A percentile compares a stretch with the other conserved stretches of the same genome.
phyloP scores from a whole-genome alignment of 1,284 basidiomycete genomes.

The Sporisorium reilianum region DNA sequence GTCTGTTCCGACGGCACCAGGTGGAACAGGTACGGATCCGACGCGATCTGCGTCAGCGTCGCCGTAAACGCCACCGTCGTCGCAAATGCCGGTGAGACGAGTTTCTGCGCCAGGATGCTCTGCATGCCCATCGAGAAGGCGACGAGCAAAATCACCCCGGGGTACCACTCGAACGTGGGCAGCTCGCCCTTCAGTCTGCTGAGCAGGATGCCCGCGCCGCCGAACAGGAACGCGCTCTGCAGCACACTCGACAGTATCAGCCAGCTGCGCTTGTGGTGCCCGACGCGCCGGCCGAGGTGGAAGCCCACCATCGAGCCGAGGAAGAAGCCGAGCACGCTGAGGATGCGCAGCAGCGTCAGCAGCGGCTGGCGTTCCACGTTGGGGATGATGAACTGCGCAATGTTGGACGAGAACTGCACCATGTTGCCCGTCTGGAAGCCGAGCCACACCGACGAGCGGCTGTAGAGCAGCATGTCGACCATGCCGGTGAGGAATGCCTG shows the following conservation, averaged over 20 bases:
- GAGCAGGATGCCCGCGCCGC: slow-evolving; percentile 55
- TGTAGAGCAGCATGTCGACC: slow-evolving; percentile 59
- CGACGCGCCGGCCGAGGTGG: slow-evolving; percentile 34
- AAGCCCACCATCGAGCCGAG: slow-evolving; percentile 51
- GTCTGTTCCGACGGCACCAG: slow-evolving; percentile 47
- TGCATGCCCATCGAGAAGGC: slow-evolving; percentile 62
- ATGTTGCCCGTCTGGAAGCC: slow-evolving; percentile 64
- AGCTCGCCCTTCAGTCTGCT: slow-evolving; percentile 47
- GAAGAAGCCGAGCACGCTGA: slow-evolving; percentile 56
- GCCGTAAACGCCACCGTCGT: slow-evolving; percentile 64
- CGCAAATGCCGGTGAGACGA: slow-evolving; percentile 58
- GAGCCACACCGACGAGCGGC: slow-evolving; percentile 52
- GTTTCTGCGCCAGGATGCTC: slow-evolving; percentile 58
- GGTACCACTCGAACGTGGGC: slow-evolving; percentile 56
- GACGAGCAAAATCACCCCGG: slow-evolving; percentile 48
- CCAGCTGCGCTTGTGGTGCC: slow-evolving; percentile 54
- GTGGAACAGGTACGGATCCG: slow-evolving; percentile 61
- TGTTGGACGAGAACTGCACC: slow-evolving; percentile 62
- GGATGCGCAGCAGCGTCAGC: slow-evolving; percentile 49
- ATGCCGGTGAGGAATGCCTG: slow-evolving; percentile 59
- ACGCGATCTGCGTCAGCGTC: slow-evolving; percentile 60
- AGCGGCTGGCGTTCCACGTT: slow-evolving; percentile 41
- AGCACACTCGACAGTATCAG: slow-evolving; percentile 47
- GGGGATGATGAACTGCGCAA: slow-evolving; percentile 62
- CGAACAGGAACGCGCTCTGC: slow-evolving; percentile 54